Base-by-base conservation (phyloP, 108 stramenopile genomes). In the Pseudonitzschia delicatissima region DNA sequence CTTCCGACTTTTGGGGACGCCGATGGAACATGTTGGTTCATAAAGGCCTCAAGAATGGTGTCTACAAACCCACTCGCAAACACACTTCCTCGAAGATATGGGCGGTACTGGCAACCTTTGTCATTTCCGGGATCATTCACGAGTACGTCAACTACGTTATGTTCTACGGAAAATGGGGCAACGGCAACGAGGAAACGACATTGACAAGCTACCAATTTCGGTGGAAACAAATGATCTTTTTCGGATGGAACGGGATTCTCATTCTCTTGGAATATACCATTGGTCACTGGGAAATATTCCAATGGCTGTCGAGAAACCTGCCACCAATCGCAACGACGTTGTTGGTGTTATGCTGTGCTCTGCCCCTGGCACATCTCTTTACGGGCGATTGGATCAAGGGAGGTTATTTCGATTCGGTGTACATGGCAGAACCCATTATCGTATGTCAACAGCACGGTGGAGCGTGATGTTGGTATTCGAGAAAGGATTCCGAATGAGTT, bases 1-100 rank as follows among this genome's bases (percentile, higher is more conserved):
- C 77, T 0, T 76, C 83, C 15, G 87, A 91, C 26, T 91, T 91
- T 65, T 91, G 90, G 90, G 84, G 84, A 8, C 58, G 74, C 7
- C 64, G 84, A 32, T 91, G 90, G 90, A 91, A 91, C 53, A 31
- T 70, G 2, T 21, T 88, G 18, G 75, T 91, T 11, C 90, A 91
- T 60, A 45, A 40, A 13, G 80, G 69, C 15, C 77, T 91, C 57
- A 91, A 91, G 51, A 59, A 84, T 17, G 87, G 87, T 15, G 73
- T 91, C 3, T 91, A 80, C 67, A 87, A 83, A 44, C 87, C 90
- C 11, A 65, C 81, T 9, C 61, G 85, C 17, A 66, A 53, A 23
- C 49, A 62, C 18, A 52, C 76, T 21, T 66, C 62, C 13, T 55
- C 67, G 11, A 27, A 50, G 34, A 21, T 45, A 21, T 2, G 74